Evolutionary conservation across 345 rosid species (phyloP).

Genomic region (Pseudoturritis turrita): DNA sequence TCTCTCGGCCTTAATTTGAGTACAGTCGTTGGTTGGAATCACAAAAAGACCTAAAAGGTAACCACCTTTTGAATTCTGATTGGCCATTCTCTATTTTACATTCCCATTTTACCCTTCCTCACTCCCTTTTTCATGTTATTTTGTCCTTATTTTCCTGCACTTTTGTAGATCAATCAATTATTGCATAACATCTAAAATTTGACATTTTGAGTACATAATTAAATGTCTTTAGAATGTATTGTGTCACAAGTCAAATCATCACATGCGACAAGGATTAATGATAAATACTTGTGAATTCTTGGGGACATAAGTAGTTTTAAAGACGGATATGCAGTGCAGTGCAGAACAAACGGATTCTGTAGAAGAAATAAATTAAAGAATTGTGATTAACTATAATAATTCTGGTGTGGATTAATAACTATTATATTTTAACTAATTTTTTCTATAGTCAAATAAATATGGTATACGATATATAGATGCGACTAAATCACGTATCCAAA

Average conservation of each 20-base stretch:
- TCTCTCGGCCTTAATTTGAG: too few relatives aligned
- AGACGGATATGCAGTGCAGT: too few relatives aligned
- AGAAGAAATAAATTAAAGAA: too few relatives aligned
- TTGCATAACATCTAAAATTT: background rate
- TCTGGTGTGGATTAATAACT: too few relatives aligned
- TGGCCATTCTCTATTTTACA: background rate
- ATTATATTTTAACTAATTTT: too few relatives aligned
- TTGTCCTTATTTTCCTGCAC: background rate
- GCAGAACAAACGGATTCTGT: too few relatives aligned
- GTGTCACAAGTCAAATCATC: background rate
- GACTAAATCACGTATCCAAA: too few relatives aligned
- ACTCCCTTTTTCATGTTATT: background rate
- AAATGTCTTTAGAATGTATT: background rate
- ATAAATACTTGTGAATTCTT: background rate
- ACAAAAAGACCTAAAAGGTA: background rate
- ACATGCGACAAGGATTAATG: background rate
- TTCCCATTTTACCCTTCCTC: background rate
- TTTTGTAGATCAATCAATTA: background rate
- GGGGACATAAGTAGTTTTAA: background rate
- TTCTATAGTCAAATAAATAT: too few relatives aligned
- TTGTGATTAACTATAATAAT: too few relatives aligned
- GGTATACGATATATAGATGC: too few relatives aligned
- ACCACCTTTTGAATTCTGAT: conserved; percentile 12
- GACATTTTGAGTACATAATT: background rate
- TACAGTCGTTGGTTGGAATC: background rate